Evolutionary conservation across 495 filamentous ascomycete species (phyloP).

Genomic region (Monascus purpureus): DNA sequence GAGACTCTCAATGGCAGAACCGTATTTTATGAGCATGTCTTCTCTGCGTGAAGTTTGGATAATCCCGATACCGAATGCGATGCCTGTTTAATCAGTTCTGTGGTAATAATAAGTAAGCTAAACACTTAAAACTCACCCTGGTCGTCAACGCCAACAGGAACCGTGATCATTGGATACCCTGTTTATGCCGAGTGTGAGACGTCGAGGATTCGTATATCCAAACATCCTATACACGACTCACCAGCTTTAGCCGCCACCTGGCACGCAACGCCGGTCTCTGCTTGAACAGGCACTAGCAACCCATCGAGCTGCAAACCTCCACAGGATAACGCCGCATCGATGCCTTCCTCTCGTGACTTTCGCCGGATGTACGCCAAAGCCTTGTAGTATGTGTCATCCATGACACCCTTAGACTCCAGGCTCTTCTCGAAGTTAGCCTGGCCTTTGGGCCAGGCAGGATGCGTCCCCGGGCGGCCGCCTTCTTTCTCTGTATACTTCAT

Average conservation of each 20-base stretch:
- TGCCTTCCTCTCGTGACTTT: constrained; percentile 47
- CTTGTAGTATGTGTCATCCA: constrained; percentile 51
- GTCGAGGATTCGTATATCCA: too few relatives aligned
- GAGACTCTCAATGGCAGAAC: not conserved
- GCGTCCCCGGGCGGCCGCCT: constrained; percentile 47
- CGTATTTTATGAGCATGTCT: not conserved
- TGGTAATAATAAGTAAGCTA: too few relatives aligned
- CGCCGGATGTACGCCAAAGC: constrained; percentile 46
- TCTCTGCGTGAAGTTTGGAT: not conserved
- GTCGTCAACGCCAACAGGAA: constrained; percentile 42
- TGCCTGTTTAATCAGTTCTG: not conserved
- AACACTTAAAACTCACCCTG: not conserved
- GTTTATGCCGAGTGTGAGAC: too few relatives aligned
- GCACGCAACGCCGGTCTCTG: constrained; percentile 38
- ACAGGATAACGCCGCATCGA: constrained; percentile 47
- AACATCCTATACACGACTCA: not conserved
- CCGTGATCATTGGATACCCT: constrained; percentile 54
- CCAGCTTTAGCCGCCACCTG: constrained; percentile 40
- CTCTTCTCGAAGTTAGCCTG: constrained; percentile 56
- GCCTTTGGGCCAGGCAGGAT: constrained; percentile 54
- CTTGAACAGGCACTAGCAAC: constrained; percentile 53
- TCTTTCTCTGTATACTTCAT: constrained; percentile 50
- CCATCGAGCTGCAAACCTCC: constrained; percentile 37
- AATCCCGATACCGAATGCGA: not conserved
- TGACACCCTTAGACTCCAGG: constrained; percentile 42